Conservation (phyloP, 257 asterid species). For the Solanum microdontum region DNA sequence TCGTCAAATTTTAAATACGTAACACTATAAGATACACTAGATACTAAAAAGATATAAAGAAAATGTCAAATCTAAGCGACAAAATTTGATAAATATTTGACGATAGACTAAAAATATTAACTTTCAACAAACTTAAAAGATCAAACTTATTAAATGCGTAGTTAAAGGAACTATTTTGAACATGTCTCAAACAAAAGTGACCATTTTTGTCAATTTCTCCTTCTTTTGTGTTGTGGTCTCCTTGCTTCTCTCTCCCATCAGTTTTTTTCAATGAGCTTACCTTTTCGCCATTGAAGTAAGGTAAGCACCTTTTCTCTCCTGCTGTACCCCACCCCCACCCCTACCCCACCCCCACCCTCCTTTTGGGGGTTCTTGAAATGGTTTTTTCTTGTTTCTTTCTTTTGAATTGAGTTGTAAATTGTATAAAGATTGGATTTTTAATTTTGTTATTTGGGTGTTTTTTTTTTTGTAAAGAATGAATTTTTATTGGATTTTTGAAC, state of each 20-base stretch:
- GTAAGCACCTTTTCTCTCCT: background rate
- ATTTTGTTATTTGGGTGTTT: background rate
- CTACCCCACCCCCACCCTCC: background rate
- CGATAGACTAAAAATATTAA: background rate
- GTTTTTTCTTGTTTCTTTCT: background rate
- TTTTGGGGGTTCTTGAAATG: background rate
- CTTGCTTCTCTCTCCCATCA: background rate
- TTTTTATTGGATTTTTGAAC: background rate
- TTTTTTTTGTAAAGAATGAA: background rate
- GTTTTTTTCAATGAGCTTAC: background rate
- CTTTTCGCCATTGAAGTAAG: background rate
- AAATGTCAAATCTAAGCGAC: background rate
- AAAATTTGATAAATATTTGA: too few species aligned
- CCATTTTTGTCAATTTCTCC: background rate
- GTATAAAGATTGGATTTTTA: background rate
- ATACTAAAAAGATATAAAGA: too few species aligned
- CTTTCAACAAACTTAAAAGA: background rate
- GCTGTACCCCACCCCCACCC: background rate
- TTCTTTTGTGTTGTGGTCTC: background rate
- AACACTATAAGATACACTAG: background rate
- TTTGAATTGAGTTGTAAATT: background rate
- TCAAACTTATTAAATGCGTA: background rate
- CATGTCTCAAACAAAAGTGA: background rate
- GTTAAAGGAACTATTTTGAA: background rate
- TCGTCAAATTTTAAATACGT: background rate